Base-by-base conservation (phyloP, 805 yeast species). In the Saccharomycopsis javanensis region DNA sequence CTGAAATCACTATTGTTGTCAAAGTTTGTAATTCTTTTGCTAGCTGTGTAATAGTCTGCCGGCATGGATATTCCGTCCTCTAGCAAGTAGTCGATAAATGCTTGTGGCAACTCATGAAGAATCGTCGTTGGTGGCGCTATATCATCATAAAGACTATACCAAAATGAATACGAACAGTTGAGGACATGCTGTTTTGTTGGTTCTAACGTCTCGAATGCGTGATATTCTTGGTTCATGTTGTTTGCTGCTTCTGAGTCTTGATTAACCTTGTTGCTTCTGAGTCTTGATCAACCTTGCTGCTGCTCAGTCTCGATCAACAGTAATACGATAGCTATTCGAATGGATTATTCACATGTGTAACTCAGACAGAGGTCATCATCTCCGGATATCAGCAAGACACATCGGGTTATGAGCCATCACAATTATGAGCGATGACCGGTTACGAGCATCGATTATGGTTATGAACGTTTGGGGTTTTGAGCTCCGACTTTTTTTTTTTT, bases 41-140 rank as follows among this genome's bases (percentile, higher is more conserved):
- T 71, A 16, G 69, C 72, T 15, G 73, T 71, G 27, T 67, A 63
- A 1, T 60, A 74, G 16, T 77, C 82, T 1, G 71, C 69, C 0
- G 89, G 88, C 7, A 88, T 70, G 30, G 68, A 73, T 34, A 88
- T 84, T 1, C 89, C 91, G 65, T 88, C 96, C 30, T 79, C 75
- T 16, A 75, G 74, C 53, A 87, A 66, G 63, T 85, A 87, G 3
- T 77, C 75, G 1, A 85, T 69, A 64, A 87, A 86, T 7, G 69
- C 72, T 28, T 69, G 65, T 0, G 90, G 88, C 4, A 84, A 63
- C 0, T 86, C 85, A 51, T 69, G 73, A n/a, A 86, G 67, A 18
- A 86, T 72, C 18, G 71, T 68, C 0, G 83, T 69, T 56, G 74
- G 74, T 1, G 89, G 83, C 0, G 77, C 70, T 56, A 78, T 68